These are phyloP conservation scores for Populus euphratica DNA, from an alignment of 345 rosid species.

Conservation along the genomic window DNA sequence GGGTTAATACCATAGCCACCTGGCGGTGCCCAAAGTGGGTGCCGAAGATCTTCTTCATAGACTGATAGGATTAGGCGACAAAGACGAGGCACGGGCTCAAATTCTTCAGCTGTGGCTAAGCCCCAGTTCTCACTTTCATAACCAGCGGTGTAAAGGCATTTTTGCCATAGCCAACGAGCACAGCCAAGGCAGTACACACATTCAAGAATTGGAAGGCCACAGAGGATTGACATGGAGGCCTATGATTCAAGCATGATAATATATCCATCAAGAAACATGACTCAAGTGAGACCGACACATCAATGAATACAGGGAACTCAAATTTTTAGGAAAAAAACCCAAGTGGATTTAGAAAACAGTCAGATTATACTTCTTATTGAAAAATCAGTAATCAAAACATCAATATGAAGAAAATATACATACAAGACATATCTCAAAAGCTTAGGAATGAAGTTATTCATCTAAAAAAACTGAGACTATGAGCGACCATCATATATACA, in stretches of 20 bases:
- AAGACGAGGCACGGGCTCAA: slow-evolving; percentile 69
- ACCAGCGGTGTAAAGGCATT: slow-evolving; percentile 83
- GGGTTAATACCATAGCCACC: slow-evolving; percentile 80
- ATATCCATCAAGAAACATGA: slow-evolving; percentile 12
- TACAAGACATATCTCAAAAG: background rate
- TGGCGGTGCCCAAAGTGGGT: slow-evolving; percentile 86
- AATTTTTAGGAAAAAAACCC: background rate
- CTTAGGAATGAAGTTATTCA: background rate
- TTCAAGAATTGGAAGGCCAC: slow-evolving; percentile 81
- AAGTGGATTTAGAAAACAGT: background rate
- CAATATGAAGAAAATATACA: background rate
- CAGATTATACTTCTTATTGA: background rate
- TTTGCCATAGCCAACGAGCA: slow-evolving; percentile 83
- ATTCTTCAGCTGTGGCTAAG: slow-evolving; percentile 67
- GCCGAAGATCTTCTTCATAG: slow-evolving; percentile 72
- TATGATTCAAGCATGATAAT: slow-evolving; percentile 37
- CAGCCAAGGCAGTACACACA: slow-evolving; percentile 88
- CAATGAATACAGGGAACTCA: background rate
- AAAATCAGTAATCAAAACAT: background rate
- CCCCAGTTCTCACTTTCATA: slow-evolving; percentile 91
- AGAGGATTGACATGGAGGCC: slow-evolving; percentile 70
- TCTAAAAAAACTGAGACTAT: no score
- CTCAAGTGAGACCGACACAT: background rate
- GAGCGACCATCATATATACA: background rate
- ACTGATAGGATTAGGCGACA: slow-evolving; percentile 69